Evolutionary conservation across 2,329 filamentous ascomycete genomes (phyloP).

Genomic region (Fusarium redolens): DNA sequence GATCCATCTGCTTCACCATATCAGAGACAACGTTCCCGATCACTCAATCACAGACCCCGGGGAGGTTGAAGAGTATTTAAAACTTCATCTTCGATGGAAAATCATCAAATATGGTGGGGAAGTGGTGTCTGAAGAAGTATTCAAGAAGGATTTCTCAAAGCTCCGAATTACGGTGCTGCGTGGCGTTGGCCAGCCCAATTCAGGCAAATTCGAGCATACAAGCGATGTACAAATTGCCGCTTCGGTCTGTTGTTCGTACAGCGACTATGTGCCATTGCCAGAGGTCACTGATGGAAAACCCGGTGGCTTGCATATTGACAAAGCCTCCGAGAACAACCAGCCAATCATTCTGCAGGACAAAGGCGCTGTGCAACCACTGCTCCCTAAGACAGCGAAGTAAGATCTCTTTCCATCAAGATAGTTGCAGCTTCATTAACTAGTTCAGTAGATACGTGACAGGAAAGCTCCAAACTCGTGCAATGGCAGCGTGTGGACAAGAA

Average conservation of each 20-base stretch:
- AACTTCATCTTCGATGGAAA: not conserved
- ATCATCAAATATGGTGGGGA: not conserved
- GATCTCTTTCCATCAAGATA: rapidly evolving
- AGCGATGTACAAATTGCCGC: rapidly evolving
- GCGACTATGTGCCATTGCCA: rapidly evolving
- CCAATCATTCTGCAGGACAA: not conserved
- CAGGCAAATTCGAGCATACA: not conserved
- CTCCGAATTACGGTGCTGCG: not conserved
- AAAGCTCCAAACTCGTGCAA: not conserved
- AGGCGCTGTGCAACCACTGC: not conserved
- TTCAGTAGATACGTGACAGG: rapidly evolving
- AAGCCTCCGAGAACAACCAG: not conserved
- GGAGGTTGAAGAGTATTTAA: not conserved
- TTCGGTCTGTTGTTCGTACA: not conserved
- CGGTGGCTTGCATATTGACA: not conserved
- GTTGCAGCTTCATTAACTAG: not conserved
- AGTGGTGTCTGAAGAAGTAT: not conserved
- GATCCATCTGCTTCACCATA: not conserved
- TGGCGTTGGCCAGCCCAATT: not conserved
- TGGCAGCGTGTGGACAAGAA: not conserved
- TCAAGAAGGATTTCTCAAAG: not conserved
- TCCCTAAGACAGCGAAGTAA: rapidly evolving
- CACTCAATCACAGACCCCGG: rapidly evolving
- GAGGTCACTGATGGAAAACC: not conserved
- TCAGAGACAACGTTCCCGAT: not conserved